Conservation (phyloP, 2,329 filamentous ascomycete genomes). For the Fusarium sarcochroum region DNA sequence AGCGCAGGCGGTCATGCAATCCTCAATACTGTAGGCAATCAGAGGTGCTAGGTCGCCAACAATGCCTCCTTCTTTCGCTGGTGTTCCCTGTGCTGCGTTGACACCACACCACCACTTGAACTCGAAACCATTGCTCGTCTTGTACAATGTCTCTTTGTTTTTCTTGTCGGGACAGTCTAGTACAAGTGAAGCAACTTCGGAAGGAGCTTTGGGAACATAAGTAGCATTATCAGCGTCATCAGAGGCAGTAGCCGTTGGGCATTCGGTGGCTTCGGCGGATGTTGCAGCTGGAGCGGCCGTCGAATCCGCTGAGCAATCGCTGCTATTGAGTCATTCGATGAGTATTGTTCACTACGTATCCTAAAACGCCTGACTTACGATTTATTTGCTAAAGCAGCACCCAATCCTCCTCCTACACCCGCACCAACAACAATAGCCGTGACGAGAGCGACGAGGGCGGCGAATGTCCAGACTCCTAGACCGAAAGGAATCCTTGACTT, state of each 20-base stretch:
- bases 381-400: constrained; percentile 34
- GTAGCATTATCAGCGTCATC: constrained; percentile 21
- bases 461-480: constrained; percentile 37
- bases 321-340: background rate
- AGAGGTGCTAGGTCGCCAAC: constrained; percentile 18
- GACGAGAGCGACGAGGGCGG: constrained; percentile 28
- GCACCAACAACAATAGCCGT: constrained; percentile 37
- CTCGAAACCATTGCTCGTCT: constrained; percentile 34
- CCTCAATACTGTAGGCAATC: constrained; percentile 20
- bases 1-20: constrained; percentile 31
- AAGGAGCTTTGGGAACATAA: constrained; percentile 26
- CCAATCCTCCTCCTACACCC: constrained; percentile 36
- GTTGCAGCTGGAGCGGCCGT: constrained; percentile 19
- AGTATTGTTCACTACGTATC: fast-evolving
- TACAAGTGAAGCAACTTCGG: constrained; percentile 3
- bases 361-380: background rate
- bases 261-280: constrained; percentile 13
- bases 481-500: constrained; percentile 28
- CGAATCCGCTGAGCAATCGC: constrained; percentile 10
- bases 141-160: constrained; percentile 22
- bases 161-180: constrained; percentile 19
- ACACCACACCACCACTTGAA: constrained; percentile 41
- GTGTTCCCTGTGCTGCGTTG: constrained; percentile 9
- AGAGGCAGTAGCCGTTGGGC: constrained; percentile 15
- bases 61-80: constrained; percentile 22